Conservation (phyloP, 768 basidiomycete species). For the Suillus tomentosus region DNA sequence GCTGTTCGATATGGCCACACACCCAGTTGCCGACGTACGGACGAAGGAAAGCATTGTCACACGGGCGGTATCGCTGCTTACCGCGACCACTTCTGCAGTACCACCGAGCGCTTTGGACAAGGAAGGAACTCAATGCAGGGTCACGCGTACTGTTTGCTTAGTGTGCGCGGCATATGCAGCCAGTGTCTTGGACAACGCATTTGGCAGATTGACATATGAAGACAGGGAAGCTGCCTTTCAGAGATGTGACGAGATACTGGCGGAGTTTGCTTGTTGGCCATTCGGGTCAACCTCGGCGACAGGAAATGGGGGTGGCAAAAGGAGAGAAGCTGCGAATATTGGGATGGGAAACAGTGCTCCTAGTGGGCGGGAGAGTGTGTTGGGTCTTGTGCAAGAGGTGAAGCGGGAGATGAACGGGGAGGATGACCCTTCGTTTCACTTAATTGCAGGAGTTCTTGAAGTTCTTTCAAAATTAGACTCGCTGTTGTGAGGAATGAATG, state of each 20-base stretch:
- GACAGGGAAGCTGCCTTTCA: conserved; percentile 92
- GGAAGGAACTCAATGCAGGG: conserved; percentile 80
- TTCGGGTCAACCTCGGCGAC: conserved; percentile 53
- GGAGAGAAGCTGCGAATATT: conserved; percentile 48
- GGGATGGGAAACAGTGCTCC: conserved; percentile 55
- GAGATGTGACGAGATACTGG: conserved; percentile 91
- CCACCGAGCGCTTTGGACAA: conserved; percentile 74
- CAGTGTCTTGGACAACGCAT: conserved; percentile 93
- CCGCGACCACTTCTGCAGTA: conserved; percentile 78
- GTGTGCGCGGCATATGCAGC: conserved; percentile 94
- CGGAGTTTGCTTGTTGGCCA: conserved; percentile 91
- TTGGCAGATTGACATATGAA: conserved; percentile 86
- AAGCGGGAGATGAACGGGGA: conserved; percentile 70
- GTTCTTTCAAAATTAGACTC: conserved; percentile 93
- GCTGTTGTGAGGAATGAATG: conserved; percentile 26
- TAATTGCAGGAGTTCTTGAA: conserved; percentile 90
- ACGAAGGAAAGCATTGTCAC: conserved; percentile 84
- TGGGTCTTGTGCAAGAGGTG: conserved; percentile 75
- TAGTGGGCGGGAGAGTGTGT: conserved; percentile 63
- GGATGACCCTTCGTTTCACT: conserved; percentile 87
- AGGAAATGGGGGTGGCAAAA: conserved; percentile 38
- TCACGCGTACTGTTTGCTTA: conserved; percentile 78
- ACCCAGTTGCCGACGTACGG: conserved; percentile 92
- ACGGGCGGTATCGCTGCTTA: conserved; percentile 77
- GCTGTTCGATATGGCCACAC: conserved; percentile 99